Evolutionary conservation across 352 stramenopile genomes (phyloP), one percentile per base, ranked within the genome.

Genomic region (Globisporangium paddicum): DNA sequence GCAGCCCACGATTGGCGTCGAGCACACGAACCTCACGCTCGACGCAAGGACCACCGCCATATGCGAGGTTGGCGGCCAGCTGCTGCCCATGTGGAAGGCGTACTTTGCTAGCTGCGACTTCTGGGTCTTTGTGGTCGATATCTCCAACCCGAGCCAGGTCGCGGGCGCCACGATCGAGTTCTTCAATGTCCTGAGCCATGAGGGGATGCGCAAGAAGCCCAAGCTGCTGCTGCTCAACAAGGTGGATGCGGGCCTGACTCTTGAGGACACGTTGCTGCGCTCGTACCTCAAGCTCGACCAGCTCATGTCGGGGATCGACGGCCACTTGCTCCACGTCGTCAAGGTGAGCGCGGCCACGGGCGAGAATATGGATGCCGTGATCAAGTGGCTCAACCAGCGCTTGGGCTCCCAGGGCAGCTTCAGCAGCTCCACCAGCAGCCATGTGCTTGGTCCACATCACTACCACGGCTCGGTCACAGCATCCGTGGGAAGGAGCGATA

Each of bases 191-290:
- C 48, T 89, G 50, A 64, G 58, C n/a, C 57, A 77, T 30, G 72
- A 80, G 16, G 53, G 67, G 7, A 89, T 89, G 79, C 70, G 66
- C 2, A 38, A 34, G 45, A 91, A 89, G 55, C 69, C 73, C 19
- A 89, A 86, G 48, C 62, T 88, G 16, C 50, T 92, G 9, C 51
- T 92, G 46, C 66, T 92, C 47, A 92, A 89, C 63, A 83, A 89
- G 46, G 80, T 84, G 37, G 82, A 92, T 60, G 58, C 67, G 26
- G 68, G 44, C 35, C 78, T 72, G 30, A 69, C 72, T 11, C 41
- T 87, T n/a, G 65, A 82, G 19, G 75, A 87, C 62, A 55, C 63
- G 3, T 57, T 78, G 8, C n/a, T 89, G 38, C 68, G 73, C 18
- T 71, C 82, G 0, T 79, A 86, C 52, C 45, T 91, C 28, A 72